Percentiles rank a stretch among this genome's conserved stretches.
Evolutionary conservation across 352 stramenopile species (phyloP).

Genomic region (Pythium angustatum): DNA sequence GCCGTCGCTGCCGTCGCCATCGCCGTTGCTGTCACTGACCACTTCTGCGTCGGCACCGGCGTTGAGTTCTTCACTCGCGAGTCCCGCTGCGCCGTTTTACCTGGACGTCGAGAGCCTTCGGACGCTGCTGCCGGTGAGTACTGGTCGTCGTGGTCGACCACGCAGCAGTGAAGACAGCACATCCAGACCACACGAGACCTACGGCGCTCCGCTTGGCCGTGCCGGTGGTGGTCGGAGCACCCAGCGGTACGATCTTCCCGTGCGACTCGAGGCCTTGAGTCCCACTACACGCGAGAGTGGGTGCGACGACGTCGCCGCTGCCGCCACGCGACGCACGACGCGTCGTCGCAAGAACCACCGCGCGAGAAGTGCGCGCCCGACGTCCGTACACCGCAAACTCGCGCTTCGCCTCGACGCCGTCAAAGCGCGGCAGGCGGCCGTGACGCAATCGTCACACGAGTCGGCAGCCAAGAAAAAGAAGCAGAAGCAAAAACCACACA

Average conservation of each 20-base stretch:
- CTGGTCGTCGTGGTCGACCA: slow-evolving; percentile 15
- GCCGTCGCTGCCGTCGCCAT: slow-evolving; percentile 7
- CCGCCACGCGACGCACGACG: not conserved
- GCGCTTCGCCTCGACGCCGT: slow-evolving; percentile 44
- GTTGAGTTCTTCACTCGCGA: not conserved
- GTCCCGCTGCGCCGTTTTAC: slow-evolving; percentile 58
- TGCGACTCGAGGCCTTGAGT: slow-evolving; percentile 45
- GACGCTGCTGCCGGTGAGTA: slow-evolving; percentile 42
- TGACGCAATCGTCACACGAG: too few species aligned
- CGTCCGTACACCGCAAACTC: slow-evolving; percentile 41
- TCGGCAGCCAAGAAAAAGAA: too few species aligned
- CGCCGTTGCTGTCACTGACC: too few species aligned
- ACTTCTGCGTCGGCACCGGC: not conserved
- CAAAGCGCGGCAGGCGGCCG: slow-evolving; percentile 33
- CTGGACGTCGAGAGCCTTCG: slow-evolving; percentile 65
- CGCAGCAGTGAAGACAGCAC: slow-evolving; percentile 23
- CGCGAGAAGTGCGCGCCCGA: slow-evolving; percentile 22
- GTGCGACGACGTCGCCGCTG: not conserved
- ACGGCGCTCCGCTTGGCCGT: slow-evolving; percentile 20
- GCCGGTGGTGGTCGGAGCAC: slow-evolving; percentile 14
- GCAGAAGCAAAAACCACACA: slow-evolving; percentile 21
- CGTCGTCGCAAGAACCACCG: slow-evolving; percentile 4
- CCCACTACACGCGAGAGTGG: slow-evolving; percentile 2
- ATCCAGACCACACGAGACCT: slow-evolving; percentile 3
- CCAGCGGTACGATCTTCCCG: slow-evolving; percentile 27